A percentile compares a stretch with the other conserved stretches of the same genome.
Evolutionary conservation across 108 stramenopile species (phyloP).

Genomic region (Nannochloropsis granulata): DNA sequence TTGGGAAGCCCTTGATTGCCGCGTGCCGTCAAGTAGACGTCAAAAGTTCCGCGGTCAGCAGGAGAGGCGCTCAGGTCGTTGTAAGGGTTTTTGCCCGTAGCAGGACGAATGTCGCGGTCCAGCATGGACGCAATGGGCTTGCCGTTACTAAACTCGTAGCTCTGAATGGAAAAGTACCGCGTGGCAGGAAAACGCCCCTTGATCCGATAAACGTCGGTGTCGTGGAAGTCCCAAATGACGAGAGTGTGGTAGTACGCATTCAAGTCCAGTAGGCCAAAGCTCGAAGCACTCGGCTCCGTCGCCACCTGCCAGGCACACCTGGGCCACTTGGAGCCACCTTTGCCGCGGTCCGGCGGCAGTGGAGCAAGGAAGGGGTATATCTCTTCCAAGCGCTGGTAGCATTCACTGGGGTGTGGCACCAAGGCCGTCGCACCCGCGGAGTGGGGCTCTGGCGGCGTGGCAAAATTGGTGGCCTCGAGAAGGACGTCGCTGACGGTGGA

Average conservation of each 20-base stretch:
- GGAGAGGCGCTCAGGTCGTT: not conserved
- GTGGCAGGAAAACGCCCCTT: not conserved
- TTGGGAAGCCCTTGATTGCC: not conserved
- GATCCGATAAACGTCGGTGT: not conserved
- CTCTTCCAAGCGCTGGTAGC: not conserved
- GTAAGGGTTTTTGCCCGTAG: not conserved
- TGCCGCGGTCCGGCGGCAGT: not conserved
- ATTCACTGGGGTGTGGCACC: not conserved
- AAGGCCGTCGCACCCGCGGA: not conserved
- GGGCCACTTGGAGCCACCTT: not conserved
- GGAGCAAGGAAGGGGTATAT: not conserved
- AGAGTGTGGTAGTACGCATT: not conserved
- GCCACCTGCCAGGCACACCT: not conserved
- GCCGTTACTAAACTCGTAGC: not conserved
- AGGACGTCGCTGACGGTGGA: not conserved
- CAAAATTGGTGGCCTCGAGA: not conserved
- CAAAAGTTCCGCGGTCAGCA: not conserved
- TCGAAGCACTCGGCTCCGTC: not conserved
- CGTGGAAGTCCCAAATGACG: not conserved
- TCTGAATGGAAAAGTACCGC: not conserved
- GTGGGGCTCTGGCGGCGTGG: not conserved
- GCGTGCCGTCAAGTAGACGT: not conserved
- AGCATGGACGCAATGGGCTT: not conserved
- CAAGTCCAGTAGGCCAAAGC: not conserved
- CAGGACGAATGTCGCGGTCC: not conserved